Evolutionary conservation across 108 stramenopile species (phyloP).

Genomic region (Pseudonitzschia pungens): DNA sequence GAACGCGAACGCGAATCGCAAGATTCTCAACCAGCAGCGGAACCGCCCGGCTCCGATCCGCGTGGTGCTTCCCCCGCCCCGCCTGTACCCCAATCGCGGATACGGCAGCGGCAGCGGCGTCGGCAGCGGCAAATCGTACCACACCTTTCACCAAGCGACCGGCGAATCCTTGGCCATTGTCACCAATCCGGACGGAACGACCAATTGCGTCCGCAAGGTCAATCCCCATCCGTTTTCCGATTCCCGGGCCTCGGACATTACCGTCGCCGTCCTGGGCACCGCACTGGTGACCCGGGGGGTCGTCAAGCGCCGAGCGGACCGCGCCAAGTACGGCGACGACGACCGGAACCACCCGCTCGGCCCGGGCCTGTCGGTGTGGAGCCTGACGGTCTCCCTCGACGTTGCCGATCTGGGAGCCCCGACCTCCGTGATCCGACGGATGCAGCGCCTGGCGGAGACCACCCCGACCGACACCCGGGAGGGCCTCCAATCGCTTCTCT

Average conservation of each 20-base stretch:
- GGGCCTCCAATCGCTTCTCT: slow-evolving; percentile 58
- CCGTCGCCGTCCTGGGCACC: slow-evolving; percentile 12
- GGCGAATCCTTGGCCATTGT: neutral
- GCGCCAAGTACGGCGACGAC: neutral
- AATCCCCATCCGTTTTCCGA: neutral
- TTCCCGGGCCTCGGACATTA: slow-evolving; percentile 22
- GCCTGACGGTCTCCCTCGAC: slow-evolving; percentile 52
- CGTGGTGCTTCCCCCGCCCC: neutral
- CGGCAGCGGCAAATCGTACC: neutral
- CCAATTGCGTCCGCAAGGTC: neutral
- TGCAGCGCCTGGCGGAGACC: slow-evolving; percentile 34
- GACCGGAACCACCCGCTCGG: slow-evolving; percentile 39
- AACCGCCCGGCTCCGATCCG: slow-evolving; percentile 11
- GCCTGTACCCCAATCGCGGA: neutral
- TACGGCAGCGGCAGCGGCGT: no score
- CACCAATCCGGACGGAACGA: slow-evolving; percentile 10
- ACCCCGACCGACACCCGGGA: slow-evolving; percentile 54
- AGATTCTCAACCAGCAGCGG: neutral
- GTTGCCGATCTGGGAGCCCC: slow-evolving; percentile 58
- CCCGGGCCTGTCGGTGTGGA: slow-evolving; percentile 55
- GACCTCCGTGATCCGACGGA: slow-evolving; percentile 41
- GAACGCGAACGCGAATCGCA: neutral
- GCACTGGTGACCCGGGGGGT: slow-evolving; percentile 24
- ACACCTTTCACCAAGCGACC: neutral
- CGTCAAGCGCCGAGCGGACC: neutral